Evolutionary conservation across 805 yeast genomes (phyloP).

Genomic region (Cyberlindnera xishuangbannaensis): DNA sequence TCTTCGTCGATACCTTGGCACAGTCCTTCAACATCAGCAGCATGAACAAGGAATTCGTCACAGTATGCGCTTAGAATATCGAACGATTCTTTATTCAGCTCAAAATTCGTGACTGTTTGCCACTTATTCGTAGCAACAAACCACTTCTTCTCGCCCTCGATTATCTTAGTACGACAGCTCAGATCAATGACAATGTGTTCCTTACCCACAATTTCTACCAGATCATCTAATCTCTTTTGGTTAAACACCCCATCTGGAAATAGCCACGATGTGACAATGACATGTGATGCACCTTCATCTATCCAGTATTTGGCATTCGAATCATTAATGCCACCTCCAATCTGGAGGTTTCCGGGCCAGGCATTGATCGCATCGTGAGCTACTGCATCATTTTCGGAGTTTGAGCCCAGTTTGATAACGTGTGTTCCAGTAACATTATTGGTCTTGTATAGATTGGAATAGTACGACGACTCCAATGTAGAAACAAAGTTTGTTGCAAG

Average conservation of each 20-base stretch:
- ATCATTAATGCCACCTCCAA: conserved; percentile 88
- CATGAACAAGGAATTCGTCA: conserved; percentile 87
- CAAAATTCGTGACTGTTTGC: conserved; percentile 79
- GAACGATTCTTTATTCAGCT: conserved; percentile 50
- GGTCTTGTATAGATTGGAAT: conserved; percentile 61
- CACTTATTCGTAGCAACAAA: conserved; percentile 97
- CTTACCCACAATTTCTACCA: conserved; percentile 57
- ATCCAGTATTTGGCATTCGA: conserved; percentile 77
- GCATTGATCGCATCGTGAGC: conserved; percentile 68
- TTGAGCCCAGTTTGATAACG: conserved; percentile 84
- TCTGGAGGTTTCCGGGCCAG: conserved; percentile 73
- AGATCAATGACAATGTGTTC: conserved; percentile 76
- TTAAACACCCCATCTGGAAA: conserved; percentile 59
- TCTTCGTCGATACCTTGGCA: conserved; percentile 88
- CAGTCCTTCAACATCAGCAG: conserved; percentile 97
- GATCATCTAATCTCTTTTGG: conserved; percentile 42
- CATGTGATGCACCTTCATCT: conserved; percentile 71
- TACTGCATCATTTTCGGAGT: conserved; percentile 71
- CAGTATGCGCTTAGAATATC: conserved; percentile 55
- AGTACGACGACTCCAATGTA: conserved; percentile 64
- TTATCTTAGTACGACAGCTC: conserved; percentile 60
- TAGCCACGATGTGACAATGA: conserved; percentile 88
- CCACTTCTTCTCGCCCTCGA: conserved; percentile 43
- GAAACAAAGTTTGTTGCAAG: conserved; percentile 77
- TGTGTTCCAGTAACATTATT: conserved; percentile 72